Evolutionary conservation across 129 eudicot species (phyloP).

Genomic region (sunflower (Helianthus annuus)): HanXRQr2.0-SUNRISE NC_035433.2:139019877-139020376

Average conservation of each 20-base stretch:
- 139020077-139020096: slow-evolving; percentile 43
- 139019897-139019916: slow-evolving; percentile 79
- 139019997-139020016: slow-evolving; percentile 40
- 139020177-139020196: slow-evolving; percentile 99
- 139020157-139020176: slow-evolving; percentile 99
- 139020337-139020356: slow-evolving; percentile 99
- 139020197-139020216: slow-evolving; percentile 87
- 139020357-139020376: slow-evolving; percentile 98
- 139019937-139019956: slow-evolving; percentile 39
- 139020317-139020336: slow-evolving; percentile 97
- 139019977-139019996: slow-evolving; percentile 14
- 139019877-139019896: slow-evolving; percentile 85
- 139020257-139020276: slow-evolving; percentile 98
- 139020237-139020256: slow-evolving; percentile 91
- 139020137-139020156: slow-evolving; percentile 63
- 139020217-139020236: slow-evolving; percentile 85
- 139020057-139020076: slow-evolving; percentile 35
- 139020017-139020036: slow-evolving; percentile 40
- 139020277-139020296: slow-evolving; percentile 96
- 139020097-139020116: slow-evolving; percentile 35
- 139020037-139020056: slow-evolving; percentile 47
- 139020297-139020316: slow-evolving; percentile 97
- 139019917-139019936: slow-evolving; percentile 93
- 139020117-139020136: slow-evolving; percentile 44
- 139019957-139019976: slow-evolving; percentile 16